Base-by-base conservation (phyloP, 352 stramenopile genomes). In the Phytophthora multivora region DNA sequence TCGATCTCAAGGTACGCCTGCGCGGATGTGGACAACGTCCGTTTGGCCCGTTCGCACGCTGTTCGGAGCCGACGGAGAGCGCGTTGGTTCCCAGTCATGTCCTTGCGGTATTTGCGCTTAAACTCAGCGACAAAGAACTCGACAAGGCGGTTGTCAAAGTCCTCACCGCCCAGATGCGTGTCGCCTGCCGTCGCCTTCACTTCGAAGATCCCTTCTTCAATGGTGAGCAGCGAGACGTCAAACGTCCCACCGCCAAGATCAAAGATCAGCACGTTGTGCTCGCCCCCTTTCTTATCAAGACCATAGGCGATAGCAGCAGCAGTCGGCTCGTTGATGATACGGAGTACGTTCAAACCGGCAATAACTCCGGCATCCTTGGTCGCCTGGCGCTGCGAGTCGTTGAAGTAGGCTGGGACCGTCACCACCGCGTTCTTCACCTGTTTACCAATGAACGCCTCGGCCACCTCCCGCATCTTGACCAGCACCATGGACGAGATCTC, bases 381-480 rank as follows among this genome's bases (percentile, higher is more conserved):
- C 13, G 95, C 95, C 56, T 98, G 90, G 21, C 95, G 87, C 71
- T 98, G 95, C 57, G 83, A 94, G 69, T 98, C 91, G 64, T 98
- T 98, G 70, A 98, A 98, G 60, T 98, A 98, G 4, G 95, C 95
- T n/a, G 95, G 95, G n/a, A 98, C 95, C 8, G 95, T 98, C 26
- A 98, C 86, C 18, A 98, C 95, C 6, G 83, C 77, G n/a, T 89
- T 89, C 57, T 79, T 79, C 4, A 88, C 71, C 13, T 81, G 42
- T 42, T 88, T 77, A n/a, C 84, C 83, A 12, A 93, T 76, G 54
- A 70, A 95, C 0, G 72, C 73, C 40, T 93, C 79, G 0, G 86
- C 80, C 6, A 86, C 66, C 51, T 89, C 75, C 7, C 79, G 79
- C 79, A 93, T 88, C 49, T 95, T 91, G 49, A 69, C 80, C 5